A percentile compares a stretch with the other conserved stretches of the same genome.
phyloP scores from a whole-genome alignment of 495 filamentous ascomycete genomes.

The Opeltia flavorubescens region DNA sequence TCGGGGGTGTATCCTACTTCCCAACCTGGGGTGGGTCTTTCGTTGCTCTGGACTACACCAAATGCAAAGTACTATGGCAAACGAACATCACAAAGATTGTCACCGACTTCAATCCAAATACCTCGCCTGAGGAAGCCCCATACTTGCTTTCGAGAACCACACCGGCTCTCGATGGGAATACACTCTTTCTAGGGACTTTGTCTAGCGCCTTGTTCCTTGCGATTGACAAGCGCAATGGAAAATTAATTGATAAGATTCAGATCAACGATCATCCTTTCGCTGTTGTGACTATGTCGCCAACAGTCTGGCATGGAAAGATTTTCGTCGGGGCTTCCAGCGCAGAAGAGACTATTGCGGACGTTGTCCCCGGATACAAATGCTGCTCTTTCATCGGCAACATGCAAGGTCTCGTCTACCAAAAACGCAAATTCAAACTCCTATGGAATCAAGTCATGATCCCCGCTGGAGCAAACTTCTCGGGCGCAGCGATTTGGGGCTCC shows the following conservation, averaged over 20 bases:
- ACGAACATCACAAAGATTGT: slow-evolving; percentile 21
- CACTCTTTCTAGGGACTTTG: slow-evolving; percentile 24
- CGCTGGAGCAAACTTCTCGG: slow-evolving; percentile 18
- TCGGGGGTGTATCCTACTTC: slow-evolving; percentile 19
- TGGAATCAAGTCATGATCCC: slow-evolving; percentile 22
- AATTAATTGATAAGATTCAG: slow-evolving; percentile 15
- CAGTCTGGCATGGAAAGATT: slow-evolving; percentile 17
- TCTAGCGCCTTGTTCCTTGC: slow-evolving; percentile 23
- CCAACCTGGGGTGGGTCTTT: slow-evolving; percentile 25
- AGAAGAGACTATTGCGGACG: slow-evolving; percentile 15
- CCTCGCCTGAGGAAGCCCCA: slow-evolving; percentile 1
- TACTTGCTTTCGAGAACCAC: neutral
- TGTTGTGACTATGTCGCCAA: slow-evolving; percentile 19
- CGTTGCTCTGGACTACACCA: slow-evolving; percentile 22
- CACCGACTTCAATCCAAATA: slow-evolving; percentile 7
- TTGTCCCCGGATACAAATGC: slow-evolving; percentile 18
- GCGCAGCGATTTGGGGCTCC: slow-evolving; percentile 24
- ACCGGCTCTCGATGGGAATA: slow-evolving; percentile 10
- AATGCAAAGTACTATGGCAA: slow-evolving; percentile 20
- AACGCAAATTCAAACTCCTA: slow-evolving; percentile 13
- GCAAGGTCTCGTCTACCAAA: slow-evolving; percentile 15
- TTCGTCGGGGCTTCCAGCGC: slow-evolving; percentile 22
- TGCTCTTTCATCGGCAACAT: slow-evolving; percentile 25
- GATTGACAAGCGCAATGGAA: slow-evolving; percentile 16
- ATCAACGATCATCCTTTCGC: slow-evolving; percentile 21